phyloP scores from a whole-genome alignment of 225 moss, liverwort and hornwort species.

The Neckera pumila region DNA sequence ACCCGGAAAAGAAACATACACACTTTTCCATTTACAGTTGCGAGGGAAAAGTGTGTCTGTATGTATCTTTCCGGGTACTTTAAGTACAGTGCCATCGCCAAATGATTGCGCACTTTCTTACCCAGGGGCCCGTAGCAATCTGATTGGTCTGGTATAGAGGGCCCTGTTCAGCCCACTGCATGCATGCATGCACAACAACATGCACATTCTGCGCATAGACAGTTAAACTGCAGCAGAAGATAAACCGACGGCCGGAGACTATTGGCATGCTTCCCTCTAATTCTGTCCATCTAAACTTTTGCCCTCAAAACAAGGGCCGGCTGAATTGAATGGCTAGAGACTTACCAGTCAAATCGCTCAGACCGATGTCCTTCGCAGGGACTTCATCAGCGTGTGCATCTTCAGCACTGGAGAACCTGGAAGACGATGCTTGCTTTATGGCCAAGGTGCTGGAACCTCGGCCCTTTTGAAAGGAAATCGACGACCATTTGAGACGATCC shows the following conservation, averaged over 20 bases:
- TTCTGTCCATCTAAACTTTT: neutral
- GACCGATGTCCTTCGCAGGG: no score
- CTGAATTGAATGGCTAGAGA: no score
- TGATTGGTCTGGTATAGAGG: neutral
- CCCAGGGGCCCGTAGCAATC: neutral
- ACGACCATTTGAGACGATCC: neutral
- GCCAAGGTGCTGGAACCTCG: neutral
- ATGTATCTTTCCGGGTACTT: neutral
- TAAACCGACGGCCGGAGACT: no score
- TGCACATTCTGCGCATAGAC: neutral
- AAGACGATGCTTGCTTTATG: neutral
- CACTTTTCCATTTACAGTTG: neutral
- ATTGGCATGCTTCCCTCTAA: neutral
- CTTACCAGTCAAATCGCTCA: neutral
- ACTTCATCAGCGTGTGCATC: no score
- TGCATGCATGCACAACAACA: neutral
- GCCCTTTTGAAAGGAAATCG: neutral
- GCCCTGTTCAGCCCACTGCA: no score
- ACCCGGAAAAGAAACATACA: neutral
- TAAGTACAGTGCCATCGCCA: neutral
- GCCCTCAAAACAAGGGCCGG: neutral
- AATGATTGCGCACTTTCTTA: neutral
- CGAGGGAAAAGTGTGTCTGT: neutral
- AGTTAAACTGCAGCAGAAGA: neutral
- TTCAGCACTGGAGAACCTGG: neutral